Evolutionary conservation across 2,329 filamentous ascomycete species (phyloP).

Genomic region (Plenodomus biglobosus): DNA sequence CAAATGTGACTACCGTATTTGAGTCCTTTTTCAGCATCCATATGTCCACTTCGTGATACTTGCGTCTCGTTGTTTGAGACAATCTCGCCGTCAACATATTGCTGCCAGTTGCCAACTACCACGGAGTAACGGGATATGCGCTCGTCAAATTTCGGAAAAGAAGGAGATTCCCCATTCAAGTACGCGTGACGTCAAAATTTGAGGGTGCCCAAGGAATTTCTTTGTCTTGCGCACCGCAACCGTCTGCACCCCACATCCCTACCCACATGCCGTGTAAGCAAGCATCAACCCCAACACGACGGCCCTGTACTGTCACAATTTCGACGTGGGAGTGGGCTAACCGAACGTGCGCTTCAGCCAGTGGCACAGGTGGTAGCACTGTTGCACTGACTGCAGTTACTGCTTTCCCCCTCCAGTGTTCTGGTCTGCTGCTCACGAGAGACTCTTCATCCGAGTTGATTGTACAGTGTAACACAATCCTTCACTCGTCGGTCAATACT

Average conservation of each 20-base stretch:
- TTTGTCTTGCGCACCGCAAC: background rate
- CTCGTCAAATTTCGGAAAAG: background rate
- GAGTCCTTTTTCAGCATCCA: background rate
- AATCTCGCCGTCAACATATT: background rate
- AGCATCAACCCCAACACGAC: background rate
- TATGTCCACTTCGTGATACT: background rate
- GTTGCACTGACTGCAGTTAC: background rate
- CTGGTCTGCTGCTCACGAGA: background rate
- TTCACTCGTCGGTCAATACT: background rate
- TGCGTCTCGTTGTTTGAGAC: background rate
- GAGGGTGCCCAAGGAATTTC: background rate
- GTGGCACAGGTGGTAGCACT: background rate
- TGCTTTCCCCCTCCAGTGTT: background rate
- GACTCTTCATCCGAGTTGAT: background rate
- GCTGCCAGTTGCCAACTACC: background rate
- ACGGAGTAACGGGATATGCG: background rate
- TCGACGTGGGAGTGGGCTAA: background rate
- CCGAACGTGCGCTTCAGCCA: background rate
- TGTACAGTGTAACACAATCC: background rate
- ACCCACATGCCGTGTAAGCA: background rate
- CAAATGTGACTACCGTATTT: background rate
- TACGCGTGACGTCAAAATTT: conserved; percentile 1
- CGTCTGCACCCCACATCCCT: background rate
- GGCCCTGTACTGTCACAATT: background rate
- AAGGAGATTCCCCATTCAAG: background rate